Percentiles rank a stretch among this genome's conserved stretches.
phyloP scores from a whole-genome alignment of 805 yeast genomes.

The Dipodascopsis uninucleata region DNA sequence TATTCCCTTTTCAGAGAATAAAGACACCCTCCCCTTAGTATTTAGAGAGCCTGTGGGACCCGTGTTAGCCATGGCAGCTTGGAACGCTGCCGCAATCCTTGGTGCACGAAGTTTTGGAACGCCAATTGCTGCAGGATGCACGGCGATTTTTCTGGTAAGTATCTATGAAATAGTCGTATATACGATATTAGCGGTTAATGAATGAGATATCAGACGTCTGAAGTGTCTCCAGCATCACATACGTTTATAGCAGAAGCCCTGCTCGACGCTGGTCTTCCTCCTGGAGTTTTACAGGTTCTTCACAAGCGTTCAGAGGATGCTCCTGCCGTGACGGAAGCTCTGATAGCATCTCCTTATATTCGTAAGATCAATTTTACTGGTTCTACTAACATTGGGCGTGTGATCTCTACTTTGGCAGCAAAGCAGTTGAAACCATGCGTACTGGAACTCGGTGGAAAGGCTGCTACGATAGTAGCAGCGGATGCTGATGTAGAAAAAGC shows the following conservation, averaged over 20 bases:
- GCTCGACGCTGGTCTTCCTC: conserved; percentile 75
- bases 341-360: conserved; percentile 66
- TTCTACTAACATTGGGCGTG: conserved; percentile 74
- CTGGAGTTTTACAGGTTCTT: conserved; percentile 73
- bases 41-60: conserved; percentile 72
- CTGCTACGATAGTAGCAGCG: conserved; percentile 70
- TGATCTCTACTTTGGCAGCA: conserved; percentile 67
- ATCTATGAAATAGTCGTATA: too few relatives aligned
- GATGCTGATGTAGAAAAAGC: conserved; percentile 68
- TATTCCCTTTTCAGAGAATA: background rate
- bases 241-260: conserved; percentile 59
- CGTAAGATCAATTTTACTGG: conserved; percentile 85
- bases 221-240: conserved; percentile 74
- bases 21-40: conserved; percentile 13
- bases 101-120: conserved; percentile 82
- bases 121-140: conserved; percentile 79
- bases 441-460: conserved; percentile 84
- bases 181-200: too few relatives aligned
- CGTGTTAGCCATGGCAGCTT: conserved; percentile 81
- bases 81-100: conserved; percentile 84
- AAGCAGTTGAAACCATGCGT: conserved; percentile 71
- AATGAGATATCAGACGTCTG: conserved; percentile 68
- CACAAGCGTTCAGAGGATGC: conserved; percentile 15
- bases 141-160: conserved; percentile 59
- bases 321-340: conserved; percentile 66